Evolutionary conservation across 495 filamentous ascomycete species (phyloP).

Genomic region (Neurospora africana): DNA sequence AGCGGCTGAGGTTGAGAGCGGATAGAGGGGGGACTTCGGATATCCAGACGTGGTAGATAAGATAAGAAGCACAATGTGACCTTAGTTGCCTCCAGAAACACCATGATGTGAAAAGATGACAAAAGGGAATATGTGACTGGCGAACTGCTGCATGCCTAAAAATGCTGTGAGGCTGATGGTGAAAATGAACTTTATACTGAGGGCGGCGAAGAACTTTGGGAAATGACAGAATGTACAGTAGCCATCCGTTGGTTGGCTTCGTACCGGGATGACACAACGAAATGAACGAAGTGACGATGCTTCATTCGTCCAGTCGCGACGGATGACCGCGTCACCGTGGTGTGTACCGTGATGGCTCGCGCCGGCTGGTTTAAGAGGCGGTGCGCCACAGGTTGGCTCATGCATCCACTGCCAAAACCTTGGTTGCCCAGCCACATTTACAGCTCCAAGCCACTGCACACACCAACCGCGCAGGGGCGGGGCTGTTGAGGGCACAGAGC

Average conservation of each 20-base stretch:
- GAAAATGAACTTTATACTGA: not conserved
- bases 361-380: not conserved
- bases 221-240: not conserved
- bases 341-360: not conserved
- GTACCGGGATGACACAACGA: not conserved
- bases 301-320: not conserved
- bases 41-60: not conserved
- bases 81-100: not conserved
- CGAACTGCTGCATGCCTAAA: not conserved
- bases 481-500: constrained; percentile 23
- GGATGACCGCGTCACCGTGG: not conserved
- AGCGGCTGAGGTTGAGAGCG: not conserved
- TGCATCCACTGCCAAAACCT: not conserved
- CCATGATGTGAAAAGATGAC: not conserved
- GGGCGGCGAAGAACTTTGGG: not conserved
- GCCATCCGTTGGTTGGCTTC: not conserved
- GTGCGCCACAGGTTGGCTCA: not conserved
- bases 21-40: not conserved
- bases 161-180: not conserved
- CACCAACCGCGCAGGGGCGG: constrained; percentile 10
- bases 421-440: not conserved
- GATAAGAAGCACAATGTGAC: not conserved
- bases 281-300: not conserved
- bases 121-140: not conserved
- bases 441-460: constrained; percentile 5